Evolutionary conservation across 345 rosid genomes (phyloP), one percentile per base, ranked within the genome.

Genomic region (Xanthoceras sorbifolium): DNA sequence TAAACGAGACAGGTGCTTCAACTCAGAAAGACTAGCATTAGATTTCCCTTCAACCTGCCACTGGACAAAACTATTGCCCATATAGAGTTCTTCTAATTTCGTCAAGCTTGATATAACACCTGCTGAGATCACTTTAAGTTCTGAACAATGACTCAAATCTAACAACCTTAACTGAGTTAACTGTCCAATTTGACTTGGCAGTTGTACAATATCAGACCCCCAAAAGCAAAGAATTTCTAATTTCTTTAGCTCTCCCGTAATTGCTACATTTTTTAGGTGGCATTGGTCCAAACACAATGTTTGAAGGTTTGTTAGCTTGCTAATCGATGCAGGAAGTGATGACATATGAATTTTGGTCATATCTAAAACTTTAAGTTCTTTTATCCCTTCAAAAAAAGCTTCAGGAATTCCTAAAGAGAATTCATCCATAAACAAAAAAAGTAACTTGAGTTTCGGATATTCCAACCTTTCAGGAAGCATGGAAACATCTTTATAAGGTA

Each of bases 341-440:
- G 6, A 31, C 29, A 82, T 5, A 12, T 31, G 14, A 29, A 75
- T 0, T 0, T 5, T 0, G 0, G 52, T 15, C 8, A 81, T 12
- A 32, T 74, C 70, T 4, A 86, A 1, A 1, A 86, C 84, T 63
- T 68, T 73, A 8, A 82, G 83, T 25, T 76, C 25, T 38, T 29
- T 75, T 50, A 23, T 65, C 7, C 74, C 57, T 32, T 20, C 6
- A 15, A 80, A 86, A 42, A 86, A 50, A 6, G 5, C 9, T 0
- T 34, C 38, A 0, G 83, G 75, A 1, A 82, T 22, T n/a, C 42
- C 12, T 11, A 57, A 1, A 3, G 62, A 65, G 5, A 3, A 4
- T 1, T 60, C 15, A 0, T n/a, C 18, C n/a, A 0, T 3, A 8
- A 0, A 0, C 2, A 80, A 5, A 0, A 54, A 0, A 9, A 82